Conservation (phyloP, 2,329 filamentous ascomycete genomes). For the Cercospora sesami region DNA sequence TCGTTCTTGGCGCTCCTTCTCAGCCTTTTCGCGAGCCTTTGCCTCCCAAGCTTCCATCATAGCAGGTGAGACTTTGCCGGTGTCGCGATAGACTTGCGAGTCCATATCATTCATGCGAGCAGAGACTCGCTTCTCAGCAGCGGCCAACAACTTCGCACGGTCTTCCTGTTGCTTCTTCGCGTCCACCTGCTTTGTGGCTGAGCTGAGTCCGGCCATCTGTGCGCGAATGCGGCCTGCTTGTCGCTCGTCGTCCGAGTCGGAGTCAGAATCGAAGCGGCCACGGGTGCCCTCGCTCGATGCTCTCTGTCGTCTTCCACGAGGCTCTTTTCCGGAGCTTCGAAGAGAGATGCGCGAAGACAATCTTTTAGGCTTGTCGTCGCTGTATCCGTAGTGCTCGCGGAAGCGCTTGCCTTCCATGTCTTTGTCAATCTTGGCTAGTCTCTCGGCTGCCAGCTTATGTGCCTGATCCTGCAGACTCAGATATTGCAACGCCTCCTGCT, state of each 20-base stretch:
- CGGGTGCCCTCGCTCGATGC: conserved; percentile 63
- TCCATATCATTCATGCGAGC: conserved; percentile 78
- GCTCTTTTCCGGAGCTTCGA: conserved; percentile 39
- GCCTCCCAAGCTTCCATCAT: conserved; percentile 75
- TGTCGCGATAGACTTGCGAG: conserved; percentile 72
- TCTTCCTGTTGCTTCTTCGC: conserved; percentile 72
- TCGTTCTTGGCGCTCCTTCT: conserved; percentile 63
- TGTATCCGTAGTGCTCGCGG: conserved; percentile 74
- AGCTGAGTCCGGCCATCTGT: conserved; percentile 77
- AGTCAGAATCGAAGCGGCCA: conserved; percentile 38
- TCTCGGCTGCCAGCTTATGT: conserved; percentile 80
- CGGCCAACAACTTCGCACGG: conserved; percentile 71
- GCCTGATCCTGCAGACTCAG: conserved; percentile 80
- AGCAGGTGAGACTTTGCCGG: conserved; percentile 69
- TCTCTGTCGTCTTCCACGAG: conserved; percentile 57
- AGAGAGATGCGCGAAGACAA: conserved; percentile 54
- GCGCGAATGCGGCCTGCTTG: conserved; percentile 71
- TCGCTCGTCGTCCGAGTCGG: conserved; percentile 62
- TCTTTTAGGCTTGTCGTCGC: conserved; percentile 49
- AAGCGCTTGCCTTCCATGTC: conserved; percentile 64
- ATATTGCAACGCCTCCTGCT: conserved; percentile 53
- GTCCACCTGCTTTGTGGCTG: conserved; percentile 67
- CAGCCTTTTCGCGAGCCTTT: conserved; percentile 69
- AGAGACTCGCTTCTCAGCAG: conserved; percentile 83
- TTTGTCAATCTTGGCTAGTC: conserved; percentile 75